Evolutionary conservation across 1,139 yeast species (phyloP), one percentile per base, ranked within the genome.

Genomic region (Yamadazyma blattariae): DNA sequence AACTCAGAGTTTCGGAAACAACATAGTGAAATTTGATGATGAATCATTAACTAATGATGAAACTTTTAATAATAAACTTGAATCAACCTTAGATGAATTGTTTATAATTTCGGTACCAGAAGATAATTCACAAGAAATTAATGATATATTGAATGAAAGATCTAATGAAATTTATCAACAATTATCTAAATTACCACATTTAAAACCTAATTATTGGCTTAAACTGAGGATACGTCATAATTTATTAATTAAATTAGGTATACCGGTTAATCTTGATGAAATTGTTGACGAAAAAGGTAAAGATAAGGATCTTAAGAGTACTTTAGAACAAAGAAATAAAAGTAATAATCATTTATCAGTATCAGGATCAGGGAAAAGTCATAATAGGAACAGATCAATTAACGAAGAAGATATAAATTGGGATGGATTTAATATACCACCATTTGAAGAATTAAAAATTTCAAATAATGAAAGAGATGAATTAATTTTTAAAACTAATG

Each of bases 191-290:
- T 42, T 60, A 12, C 78, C 78, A 2, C 64, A 65, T 36, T 53
- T 73, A 30, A 66, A 63, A 23, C 79, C 79, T 0, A 67, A 71
- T 21, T 78, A 75, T 46, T 82, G 88, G 88, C 64, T 65, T 24
- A 66, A 67, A 37, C 77, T 78, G 59, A 68, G 75, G 23, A 67
- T 79, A 19, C 71, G 87, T 27, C 74, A 79, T 45, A 68, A 71
- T 43, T 54, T 82, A 32, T 61, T 82, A 29, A 67, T 77, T 12
- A 68, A 45, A 25, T 34, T 47, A 16, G 51, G 51, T 8, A 42
- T 47, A 9, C 51, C 51, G 14, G 46, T 47, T 1, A 44, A 47
- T 33, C 38, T 47, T 6, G 51, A 47, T 26, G 51, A 47, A 29
- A 30, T 47, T 11, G 27, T 34, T 6, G 38, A 40, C 11, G 35